Conservation (phyloP, 176 grass and related monocot genomes). For the Oryza australiensis region DNA sequence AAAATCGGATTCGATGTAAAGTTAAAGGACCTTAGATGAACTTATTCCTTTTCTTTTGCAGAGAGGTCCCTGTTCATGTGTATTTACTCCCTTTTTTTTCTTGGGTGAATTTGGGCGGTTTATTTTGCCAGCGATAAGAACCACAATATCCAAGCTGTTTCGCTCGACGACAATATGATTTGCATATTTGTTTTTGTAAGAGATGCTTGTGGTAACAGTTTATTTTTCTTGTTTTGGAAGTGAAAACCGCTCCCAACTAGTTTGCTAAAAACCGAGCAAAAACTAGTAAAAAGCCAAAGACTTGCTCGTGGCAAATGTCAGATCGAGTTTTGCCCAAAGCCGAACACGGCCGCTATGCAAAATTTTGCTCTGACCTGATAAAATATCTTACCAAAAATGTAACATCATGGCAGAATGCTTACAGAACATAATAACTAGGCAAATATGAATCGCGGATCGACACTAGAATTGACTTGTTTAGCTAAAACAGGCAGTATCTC, state of each 20-base stretch:
- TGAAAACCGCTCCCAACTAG: no score
- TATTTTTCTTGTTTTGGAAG: no score
- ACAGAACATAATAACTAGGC: neutral
- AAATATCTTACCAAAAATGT: neutral
- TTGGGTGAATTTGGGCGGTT: neutral
- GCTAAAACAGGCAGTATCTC: constrained; percentile 11
- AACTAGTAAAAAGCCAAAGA: no score
- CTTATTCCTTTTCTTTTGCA: neutral
- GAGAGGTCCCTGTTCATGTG: neutral
- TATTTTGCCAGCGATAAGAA: neutral
- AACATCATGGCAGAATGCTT: neutral
- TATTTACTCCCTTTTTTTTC: neutral
- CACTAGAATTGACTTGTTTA: neutral
- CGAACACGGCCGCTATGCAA: neutral
- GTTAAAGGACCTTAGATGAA: no score
- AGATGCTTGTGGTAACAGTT: no score
- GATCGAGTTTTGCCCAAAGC: neutral
- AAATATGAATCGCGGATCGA: neutral
- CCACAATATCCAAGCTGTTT: neutral
- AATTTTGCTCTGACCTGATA: neutral
- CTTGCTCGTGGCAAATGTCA: neutral
- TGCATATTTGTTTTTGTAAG: neutral
- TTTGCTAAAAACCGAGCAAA: no score
- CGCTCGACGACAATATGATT: neutral
- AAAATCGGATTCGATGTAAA: no score